Conservation (phyloP, 306 rosid species). For the Astragalus glycyphyllos region DNA sequence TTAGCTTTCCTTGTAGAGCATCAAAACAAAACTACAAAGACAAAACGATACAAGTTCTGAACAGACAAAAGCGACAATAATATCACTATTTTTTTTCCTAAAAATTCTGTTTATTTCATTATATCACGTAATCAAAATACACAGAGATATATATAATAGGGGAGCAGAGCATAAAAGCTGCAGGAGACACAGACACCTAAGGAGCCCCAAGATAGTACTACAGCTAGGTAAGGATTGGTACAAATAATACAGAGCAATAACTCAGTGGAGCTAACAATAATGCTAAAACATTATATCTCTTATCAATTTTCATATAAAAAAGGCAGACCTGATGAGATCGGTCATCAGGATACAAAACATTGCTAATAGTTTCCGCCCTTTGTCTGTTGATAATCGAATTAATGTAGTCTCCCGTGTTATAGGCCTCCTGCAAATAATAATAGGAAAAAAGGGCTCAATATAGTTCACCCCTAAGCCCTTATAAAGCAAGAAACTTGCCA, state of each 20-base stretch:
- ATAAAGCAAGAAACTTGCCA: constrained; percentile 31
- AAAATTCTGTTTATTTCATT: too few species aligned
- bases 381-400: constrained; percentile 72
- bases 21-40: constrained; percentile 19
- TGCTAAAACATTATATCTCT: too few species aligned
- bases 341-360: constrained; percentile 79
- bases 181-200: too few species aligned
- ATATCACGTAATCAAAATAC: too few species aligned
- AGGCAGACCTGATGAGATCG: constrained; percentile 70
- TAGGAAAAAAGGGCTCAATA: constrained; percentile 24
- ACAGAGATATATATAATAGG: too few species aligned
- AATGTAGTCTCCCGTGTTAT: constrained; percentile 80
- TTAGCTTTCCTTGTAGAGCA: constrained; percentile 19
- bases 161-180: too few species aligned
- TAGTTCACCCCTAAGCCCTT: constrained; percentile 33
- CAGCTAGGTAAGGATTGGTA: too few species aligned
- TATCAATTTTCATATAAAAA: background rate
- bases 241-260: too few species aligned
- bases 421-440: constrained; percentile 62
- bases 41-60: constrained; percentile 35
- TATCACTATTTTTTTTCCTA: background rate
- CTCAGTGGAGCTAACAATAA: too few species aligned
- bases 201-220: too few species aligned
- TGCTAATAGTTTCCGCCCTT: constrained; percentile 75
- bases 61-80: constrained; percentile 33